These are phyloP conservation scores for Phlegmacium glaucopus DNA, from an alignment of 768 basidiomycete genomes.

Conservation along the genomic window DNA sequence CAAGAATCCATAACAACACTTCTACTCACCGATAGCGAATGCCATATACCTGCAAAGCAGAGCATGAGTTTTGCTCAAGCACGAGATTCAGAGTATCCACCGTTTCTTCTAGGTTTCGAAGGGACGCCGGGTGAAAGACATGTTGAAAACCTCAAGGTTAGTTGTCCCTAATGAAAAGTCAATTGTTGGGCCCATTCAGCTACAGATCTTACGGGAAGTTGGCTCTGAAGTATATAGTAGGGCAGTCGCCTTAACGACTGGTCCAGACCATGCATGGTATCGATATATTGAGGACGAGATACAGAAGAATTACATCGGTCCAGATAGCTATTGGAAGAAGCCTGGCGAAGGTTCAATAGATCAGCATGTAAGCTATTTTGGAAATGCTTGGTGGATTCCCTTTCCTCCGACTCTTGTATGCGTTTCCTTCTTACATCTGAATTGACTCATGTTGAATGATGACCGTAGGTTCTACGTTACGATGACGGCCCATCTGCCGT, in stretches of 20 bases:
- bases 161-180: neutral
- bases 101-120: constrained; percentile 62
- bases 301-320: constrained; percentile 56
- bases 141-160: constrained; percentile 75
- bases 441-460: neutral
- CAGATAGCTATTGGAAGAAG: constrained; percentile 69
- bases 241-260: constrained; percentile 44
- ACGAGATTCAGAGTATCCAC: constrained; percentile 55
- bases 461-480: constrained; percentile 58
- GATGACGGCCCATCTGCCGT: constrained; percentile 55
- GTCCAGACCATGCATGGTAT: constrained; percentile 46
- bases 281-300: constrained; percentile 48
- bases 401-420: constrained; percentile 70
- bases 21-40: constrained; percentile 56
- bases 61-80: constrained; percentile 58
- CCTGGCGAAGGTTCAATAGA: constrained; percentile 24
- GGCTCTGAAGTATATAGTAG: constrained; percentile 53
- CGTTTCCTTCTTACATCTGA: constrained; percentile 4
- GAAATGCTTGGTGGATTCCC: constrained; percentile 78
- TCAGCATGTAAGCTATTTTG: constrained; percentile 53
- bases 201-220: constrained; percentile 70
- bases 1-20: constrained; percentile 72
- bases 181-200: neutral
- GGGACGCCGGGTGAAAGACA: constrained; percentile 69
- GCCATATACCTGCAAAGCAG: constrained; percentile 56